Conservation (phyloP, 2,329 filamentous ascomycete species). For the Sordariomycetes sp. region DNA sequence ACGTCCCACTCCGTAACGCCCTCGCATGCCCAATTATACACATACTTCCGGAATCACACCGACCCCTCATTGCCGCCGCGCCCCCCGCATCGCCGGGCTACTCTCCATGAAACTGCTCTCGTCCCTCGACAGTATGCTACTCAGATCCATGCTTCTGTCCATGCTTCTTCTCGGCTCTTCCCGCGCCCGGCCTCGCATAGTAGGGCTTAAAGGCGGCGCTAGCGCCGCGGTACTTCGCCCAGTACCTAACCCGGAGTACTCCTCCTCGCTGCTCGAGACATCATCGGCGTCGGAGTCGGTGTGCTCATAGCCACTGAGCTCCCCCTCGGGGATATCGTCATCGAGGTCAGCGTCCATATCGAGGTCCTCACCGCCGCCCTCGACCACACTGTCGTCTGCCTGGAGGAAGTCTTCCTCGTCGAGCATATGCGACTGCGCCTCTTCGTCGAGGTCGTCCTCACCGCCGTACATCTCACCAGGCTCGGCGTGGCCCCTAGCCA, state of each 20-base stretch:
- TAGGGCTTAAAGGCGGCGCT: conserved; percentile 22
- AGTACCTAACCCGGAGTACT: conserved; percentile 60
- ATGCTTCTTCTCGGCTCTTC: conserved; percentile 30
- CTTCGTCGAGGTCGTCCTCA: conserved; percentile 40
- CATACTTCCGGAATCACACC: neutral
- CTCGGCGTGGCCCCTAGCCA: conserved; percentile 34
- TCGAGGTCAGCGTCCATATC: conserved; percentile 59
- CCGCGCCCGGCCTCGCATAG: conserved; percentile 15
- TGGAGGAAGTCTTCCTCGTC: conserved; percentile 46
- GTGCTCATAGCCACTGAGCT: conserved; percentile 57
- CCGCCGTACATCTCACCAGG: conserved; percentile 34
- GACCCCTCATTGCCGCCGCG: neutral
- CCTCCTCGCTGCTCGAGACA: conserved; percentile 42
- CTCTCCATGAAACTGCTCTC: conserved; percentile 44
- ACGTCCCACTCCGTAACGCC: neutral
- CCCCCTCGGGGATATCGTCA: conserved; percentile 55
- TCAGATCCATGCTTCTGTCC: conserved; percentile 45
- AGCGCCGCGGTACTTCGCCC: conserved; percentile 11
- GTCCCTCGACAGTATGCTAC: conserved; percentile 38
- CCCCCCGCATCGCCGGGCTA: conserved; percentile 24
- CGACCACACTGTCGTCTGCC: conserved; percentile 10
- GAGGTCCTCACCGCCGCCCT: conserved; percentile 21
- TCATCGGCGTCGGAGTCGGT: conserved; percentile 58
- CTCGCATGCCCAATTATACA: neutral
- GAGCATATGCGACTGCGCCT: conserved; percentile 43